phyloP scores from a whole-genome alignment of 352 stramenopile genomes.

The Thalassiosira hispida region DNA sequence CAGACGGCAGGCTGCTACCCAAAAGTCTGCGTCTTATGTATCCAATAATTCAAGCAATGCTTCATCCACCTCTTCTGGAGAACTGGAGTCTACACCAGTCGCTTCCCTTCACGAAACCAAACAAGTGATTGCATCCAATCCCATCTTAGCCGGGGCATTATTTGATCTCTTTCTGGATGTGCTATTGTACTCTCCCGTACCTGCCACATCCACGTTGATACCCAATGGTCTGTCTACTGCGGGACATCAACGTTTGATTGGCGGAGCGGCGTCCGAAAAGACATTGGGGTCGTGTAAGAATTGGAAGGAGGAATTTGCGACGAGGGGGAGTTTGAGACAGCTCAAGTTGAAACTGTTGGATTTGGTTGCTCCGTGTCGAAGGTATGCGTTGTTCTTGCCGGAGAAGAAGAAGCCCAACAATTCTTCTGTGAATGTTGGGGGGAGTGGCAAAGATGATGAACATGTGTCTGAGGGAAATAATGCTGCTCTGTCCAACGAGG shows the following conservation, averaged over 20 bases:
- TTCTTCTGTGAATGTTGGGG: background rate
- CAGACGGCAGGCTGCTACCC: background rate
- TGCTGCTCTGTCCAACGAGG: background rate
- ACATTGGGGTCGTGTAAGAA: conserved; percentile 19
- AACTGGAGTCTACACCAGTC: background rate
- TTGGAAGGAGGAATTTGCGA: conserved; percentile 65
- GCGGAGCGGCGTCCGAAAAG: conserved; percentile 40
- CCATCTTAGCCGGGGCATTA: conserved; percentile 39
- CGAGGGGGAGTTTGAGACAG: conserved; percentile 36
- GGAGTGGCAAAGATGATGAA: background rate
- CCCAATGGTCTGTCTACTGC: conserved; percentile 64
- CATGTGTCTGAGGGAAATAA: background rate
- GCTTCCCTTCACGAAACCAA: conserved; percentile 28
- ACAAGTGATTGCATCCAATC: conserved; percentile 31
- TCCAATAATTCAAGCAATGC: conserved; percentile 19
- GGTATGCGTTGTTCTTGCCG: conserved; percentile 65
- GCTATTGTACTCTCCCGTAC: conserved; percentile 61
- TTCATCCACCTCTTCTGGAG: conserved; percentile 2
- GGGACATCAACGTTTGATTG: conserved; percentile 57
- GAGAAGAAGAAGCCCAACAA: conserved; percentile 4
- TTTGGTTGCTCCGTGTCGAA: conserved; percentile 71
- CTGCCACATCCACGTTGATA: conserved; percentile 41
- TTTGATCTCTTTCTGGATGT: conserved; percentile 77
- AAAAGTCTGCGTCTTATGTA: background rate
- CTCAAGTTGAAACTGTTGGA: conserved; percentile 76